Evolutionary conservation across 2,329 filamentous ascomycete species (phyloP).

Genomic region (Colletotrichum destructivum): DNA sequence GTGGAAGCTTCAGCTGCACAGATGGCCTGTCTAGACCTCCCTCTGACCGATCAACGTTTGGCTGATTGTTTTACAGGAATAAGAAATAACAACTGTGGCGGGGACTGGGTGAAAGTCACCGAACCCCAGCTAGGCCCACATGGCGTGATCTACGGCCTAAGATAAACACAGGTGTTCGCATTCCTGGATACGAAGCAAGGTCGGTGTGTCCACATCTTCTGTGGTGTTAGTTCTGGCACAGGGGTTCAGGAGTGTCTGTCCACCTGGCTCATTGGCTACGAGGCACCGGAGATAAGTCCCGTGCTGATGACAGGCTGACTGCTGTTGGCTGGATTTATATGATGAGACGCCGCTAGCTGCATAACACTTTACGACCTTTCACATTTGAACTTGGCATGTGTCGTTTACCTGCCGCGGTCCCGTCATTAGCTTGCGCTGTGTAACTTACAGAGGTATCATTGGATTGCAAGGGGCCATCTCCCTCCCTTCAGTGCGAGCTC

Average conservation of each 20-base stretch:
- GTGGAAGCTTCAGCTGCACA: background rate
- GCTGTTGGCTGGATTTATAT: background rate
- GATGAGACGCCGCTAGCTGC: no score
- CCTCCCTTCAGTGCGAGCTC: background rate
- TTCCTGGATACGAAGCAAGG: background rate
- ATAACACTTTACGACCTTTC: background rate
- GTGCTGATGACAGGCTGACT: background rate
- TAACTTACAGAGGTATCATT: background rate
- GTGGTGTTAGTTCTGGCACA: background rate
- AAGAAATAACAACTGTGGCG: background rate
- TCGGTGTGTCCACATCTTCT: background rate
- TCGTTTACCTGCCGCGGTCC: background rate
- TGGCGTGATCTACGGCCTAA: background rate
- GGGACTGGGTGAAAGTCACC: background rate
- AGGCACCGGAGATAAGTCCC: background rate
- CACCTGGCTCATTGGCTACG: background rate
- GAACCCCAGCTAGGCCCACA: background rate
- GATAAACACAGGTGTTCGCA: background rate
- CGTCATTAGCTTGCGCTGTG: background rate
- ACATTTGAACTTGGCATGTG: background rate
- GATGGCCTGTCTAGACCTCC: background rate
- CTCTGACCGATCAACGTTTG: background rate
- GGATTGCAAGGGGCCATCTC: background rate
- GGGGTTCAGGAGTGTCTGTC: background rate
- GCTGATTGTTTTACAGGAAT: background rate